These are phyloP conservation scores for Stephanodiscus minutulus DNA, from an alignment of 108 stramenopile genomes.

Conservation along the genomic window DNA sequence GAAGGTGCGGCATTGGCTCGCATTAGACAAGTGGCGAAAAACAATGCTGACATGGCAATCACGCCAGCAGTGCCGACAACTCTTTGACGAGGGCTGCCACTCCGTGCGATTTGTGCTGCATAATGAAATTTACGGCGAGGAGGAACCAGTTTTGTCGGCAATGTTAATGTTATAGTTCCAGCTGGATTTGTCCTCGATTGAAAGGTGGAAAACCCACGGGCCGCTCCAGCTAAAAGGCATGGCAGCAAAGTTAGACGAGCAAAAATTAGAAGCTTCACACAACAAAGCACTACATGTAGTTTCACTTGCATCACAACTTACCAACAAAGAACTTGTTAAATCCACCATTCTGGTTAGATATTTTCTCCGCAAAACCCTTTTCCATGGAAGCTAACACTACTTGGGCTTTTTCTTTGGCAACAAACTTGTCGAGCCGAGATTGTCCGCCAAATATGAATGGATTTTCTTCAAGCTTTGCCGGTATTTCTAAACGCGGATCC, in stretches of 20 bases:
- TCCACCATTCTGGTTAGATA: constrained; percentile 11
- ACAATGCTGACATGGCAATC: constrained; percentile 25
- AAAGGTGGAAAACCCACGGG: constrained; percentile 39
- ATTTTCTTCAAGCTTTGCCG: constrained; percentile 63
- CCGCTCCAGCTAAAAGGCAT: constrained; percentile 2
- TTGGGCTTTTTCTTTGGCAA: neutral
- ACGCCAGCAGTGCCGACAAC: constrained; percentile 12
- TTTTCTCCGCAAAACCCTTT: neutral
- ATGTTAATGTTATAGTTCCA: neutral
- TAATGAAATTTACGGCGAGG: constrained; percentile 14
- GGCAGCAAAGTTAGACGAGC: too few relatives aligned
- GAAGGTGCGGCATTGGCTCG: constrained; percentile 13
- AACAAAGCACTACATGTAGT: neutral
- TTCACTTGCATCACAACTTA: constrained; percentile 4
- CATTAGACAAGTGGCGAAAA: constrained; percentile 17
- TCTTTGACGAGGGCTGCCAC: constrained; percentile 18
- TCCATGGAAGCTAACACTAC: neutral
- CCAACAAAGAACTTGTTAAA: neutral
- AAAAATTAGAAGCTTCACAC: neutral
- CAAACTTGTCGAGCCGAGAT: constrained; percentile 4
- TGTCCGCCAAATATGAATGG: constrained; percentile 50
- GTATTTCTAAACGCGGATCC: constrained; percentile 56
- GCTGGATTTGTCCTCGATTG: constrained; percentile 9
- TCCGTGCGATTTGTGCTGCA: neutral
- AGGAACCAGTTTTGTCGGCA: neutral